Evolutionary conservation across 2,329 filamentous ascomycete genomes (phyloP).

Genomic region (Aspergillus hiratsukae): DNA sequence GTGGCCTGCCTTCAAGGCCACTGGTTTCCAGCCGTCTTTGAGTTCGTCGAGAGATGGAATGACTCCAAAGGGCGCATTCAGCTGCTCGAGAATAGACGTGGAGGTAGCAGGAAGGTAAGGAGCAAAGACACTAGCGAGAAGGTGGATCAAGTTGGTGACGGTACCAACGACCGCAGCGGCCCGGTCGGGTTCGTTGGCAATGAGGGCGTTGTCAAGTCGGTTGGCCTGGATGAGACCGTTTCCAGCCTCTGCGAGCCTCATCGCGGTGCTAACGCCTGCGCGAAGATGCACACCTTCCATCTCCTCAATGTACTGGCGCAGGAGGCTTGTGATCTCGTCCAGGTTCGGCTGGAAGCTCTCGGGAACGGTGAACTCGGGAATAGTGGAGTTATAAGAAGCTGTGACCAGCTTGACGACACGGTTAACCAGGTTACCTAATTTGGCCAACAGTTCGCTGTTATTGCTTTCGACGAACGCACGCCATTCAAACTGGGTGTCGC

Average conservation of each 20-base stretch:
- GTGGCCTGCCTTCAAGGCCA: slow-evolving; percentile 64
- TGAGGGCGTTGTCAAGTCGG: slow-evolving; percentile 58
- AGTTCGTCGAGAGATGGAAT: slow-evolving; percentile 54
- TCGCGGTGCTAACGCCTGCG: slow-evolving; percentile 49
- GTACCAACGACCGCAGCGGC: slow-evolving; percentile 65
- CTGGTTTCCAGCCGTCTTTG: slow-evolving; percentile 58
- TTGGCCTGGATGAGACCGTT: slow-evolving; percentile 59
- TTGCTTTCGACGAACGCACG: slow-evolving; percentile 75
- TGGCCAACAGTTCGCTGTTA: slow-evolving; percentile 80
- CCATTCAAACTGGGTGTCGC: slow-evolving; percentile 90
- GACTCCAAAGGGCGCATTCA: slow-evolving; percentile 55
- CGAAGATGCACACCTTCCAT: slow-evolving; percentile 59
- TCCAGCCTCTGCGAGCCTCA: slow-evolving; percentile 55
- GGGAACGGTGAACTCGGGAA: slow-evolving; percentile 38
- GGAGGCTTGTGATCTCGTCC: slow-evolving; percentile 46
- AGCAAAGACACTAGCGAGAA: slow-evolving; percentile 71
- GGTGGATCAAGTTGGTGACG: slow-evolving; percentile 77
- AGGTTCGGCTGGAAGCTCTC: slow-evolving; percentile 38
- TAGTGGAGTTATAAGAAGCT: slow-evolving; percentile 61
- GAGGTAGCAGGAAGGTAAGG: slow-evolving; percentile 84
- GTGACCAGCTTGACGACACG: slow-evolving; percentile 67
- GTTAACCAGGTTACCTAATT: slow-evolving; percentile 69
- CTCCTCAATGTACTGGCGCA: slow-evolving; percentile 54
- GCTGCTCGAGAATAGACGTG: slow-evolving; percentile 70
- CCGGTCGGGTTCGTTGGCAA: slow-evolving; percentile 54